Evolutionary conservation across 805 yeast genomes (phyloP).

Genomic region (Cephaloascus fragrans): DNA sequence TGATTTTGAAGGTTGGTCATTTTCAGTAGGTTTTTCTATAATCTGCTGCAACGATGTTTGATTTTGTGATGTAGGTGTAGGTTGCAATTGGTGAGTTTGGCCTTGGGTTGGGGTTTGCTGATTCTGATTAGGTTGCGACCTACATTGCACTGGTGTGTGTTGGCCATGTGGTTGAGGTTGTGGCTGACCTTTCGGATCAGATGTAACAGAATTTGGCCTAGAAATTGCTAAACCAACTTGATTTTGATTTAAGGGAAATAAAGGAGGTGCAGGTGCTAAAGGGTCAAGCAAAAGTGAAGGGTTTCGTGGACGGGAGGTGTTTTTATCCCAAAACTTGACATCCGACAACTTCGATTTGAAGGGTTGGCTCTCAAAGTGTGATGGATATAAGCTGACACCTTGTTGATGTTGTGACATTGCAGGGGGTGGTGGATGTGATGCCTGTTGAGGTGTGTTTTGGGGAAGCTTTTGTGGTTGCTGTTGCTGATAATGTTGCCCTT

Average conservation of each 20-base stretch:
- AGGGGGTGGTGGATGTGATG: background rate
- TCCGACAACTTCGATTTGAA: background rate
- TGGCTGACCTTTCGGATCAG: background rate
- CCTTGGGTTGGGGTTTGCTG: too few species aligned
- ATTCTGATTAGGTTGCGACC: background rate
- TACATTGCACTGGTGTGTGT: background rate
- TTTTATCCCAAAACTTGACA: constrained; percentile 1
- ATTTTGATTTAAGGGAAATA: background rate
- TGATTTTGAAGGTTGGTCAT: too few species aligned
- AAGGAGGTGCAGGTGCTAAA: constrained; percentile 28
- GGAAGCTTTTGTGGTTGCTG: background rate
- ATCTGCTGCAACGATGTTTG: background rate
- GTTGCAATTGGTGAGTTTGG: too few species aligned
- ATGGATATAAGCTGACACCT: background rate
- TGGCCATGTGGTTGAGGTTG: too few species aligned
- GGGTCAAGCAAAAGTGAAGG: constrained; percentile 44
- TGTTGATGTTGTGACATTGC: background rate
- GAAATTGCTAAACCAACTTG: background rate
- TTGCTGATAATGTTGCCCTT: background rate
- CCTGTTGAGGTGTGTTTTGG: background rate
- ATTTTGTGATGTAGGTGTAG: background rate
- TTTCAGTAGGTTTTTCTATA: background rate
- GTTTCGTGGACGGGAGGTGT: constrained; percentile 22
- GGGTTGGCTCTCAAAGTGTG: constrained; percentile 1
- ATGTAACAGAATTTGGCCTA: background rate